phyloP scores from a whole-genome alignment of 768 basidiomycete genomes.

The Amanita fuliginea region DNA sequence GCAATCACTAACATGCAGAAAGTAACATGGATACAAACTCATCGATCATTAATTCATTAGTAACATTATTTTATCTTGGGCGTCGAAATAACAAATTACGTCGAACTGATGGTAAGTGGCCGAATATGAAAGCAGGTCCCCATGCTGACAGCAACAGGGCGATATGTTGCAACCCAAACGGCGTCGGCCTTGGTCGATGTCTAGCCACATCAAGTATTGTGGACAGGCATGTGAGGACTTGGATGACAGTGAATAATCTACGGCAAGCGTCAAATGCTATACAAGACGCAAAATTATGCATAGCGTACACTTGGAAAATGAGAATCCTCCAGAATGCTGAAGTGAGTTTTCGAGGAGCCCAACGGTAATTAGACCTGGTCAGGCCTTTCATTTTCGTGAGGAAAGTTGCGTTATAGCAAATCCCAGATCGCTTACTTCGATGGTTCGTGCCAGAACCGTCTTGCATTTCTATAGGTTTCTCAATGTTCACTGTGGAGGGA shows the following conservation, averaged over 20 bases:
- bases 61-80: not conserved
- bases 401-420: not conserved
- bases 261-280: conserved; percentile 6
- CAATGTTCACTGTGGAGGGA: not conserved
- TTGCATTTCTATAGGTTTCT: not conserved
- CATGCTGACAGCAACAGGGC: conserved; percentile 48
- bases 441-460: not conserved
- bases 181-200: conserved; percentile 25
- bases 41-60: too few relatives aligned
- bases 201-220: conserved; percentile 39
- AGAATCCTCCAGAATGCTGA: conserved; percentile 3
- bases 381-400: not conserved
- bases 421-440: not conserved
- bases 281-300: not conserved
- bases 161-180: conserved; percentile 59
- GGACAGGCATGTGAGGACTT: conserved; percentile 38
- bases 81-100: conserved; percentile 27
- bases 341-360: not conserved
- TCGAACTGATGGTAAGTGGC: conserved; percentile 25
- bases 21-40: not conserved
- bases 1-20: not conserved
- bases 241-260: conserved; percentile 33
- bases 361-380: not conserved
- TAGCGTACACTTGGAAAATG: conserved; percentile 32
- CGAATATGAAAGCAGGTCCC: conserved; percentile 47